Percentiles rank a stretch among this genome's conserved stretches.
These are phyloP conservation scores for Salix arbutifolia DNA, from an alignment of 345 rosid species.

Conservation along the genomic window DNA sequence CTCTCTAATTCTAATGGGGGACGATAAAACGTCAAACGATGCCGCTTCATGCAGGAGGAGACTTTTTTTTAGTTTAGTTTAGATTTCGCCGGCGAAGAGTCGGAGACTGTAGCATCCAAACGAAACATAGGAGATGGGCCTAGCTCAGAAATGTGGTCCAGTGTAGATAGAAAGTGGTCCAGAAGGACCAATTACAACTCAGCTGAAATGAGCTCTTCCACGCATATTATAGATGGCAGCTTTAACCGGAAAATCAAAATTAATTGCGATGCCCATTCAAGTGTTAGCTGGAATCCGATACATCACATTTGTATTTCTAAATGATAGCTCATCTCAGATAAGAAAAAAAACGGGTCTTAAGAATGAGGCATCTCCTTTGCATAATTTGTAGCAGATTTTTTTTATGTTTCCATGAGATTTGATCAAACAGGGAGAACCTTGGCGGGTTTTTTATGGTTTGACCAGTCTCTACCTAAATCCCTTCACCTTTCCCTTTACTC, in stretches of 20 bases:
- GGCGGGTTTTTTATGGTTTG: neutral
- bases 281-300: too few species aligned
- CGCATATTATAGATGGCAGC: neutral
- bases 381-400: neutral
- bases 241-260: neutral
- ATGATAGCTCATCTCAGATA: neutral
- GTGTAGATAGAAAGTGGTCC: neutral
- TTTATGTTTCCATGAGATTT: neutral
- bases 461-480: neutral
- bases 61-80: neutral
- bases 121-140: neutral
- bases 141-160: neutral
- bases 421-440: neutral
- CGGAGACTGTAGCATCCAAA: neutral
- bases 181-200: neutral
- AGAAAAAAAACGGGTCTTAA: neutral
- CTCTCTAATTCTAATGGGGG: too few species aligned
- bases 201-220: too few species aligned
- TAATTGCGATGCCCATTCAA: neutral
- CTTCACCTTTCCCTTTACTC: neutral
- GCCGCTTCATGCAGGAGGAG: neutral
- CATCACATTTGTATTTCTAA: neutral
- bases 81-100: neutral
- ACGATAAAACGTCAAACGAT: neutral
- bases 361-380: neutral